Evolutionary conservation across 495 filamentous ascomycete genomes (phyloP).

Genomic region (Tetracladium setigerum): DNA sequence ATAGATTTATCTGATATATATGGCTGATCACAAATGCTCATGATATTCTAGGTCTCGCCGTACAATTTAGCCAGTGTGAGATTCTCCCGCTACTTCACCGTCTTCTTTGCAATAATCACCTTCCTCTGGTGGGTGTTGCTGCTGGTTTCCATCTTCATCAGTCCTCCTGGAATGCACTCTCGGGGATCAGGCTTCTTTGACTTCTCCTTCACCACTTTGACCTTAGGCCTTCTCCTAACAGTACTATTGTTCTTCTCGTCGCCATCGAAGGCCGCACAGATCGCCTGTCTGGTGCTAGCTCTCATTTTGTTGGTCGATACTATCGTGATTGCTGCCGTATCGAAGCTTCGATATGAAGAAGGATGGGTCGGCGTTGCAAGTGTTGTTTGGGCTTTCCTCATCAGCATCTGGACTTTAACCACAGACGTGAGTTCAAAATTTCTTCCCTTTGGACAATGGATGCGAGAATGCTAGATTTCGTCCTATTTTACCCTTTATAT

Average conservation of each 20-base stretch:
- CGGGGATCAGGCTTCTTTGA: constrained; percentile 87
- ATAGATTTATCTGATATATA: neutral
- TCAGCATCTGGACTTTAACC: constrained; percentile 53
- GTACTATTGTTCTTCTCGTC: constrained; percentile 80
- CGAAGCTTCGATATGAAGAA: constrained; percentile 70
- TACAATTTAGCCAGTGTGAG: constrained; percentile 93
- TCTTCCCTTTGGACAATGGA: neutral
- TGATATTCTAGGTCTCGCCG: constrained; percentile 63
- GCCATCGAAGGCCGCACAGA: constrained; percentile 68
- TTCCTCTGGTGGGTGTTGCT: constrained; percentile 90
- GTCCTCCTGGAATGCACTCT: constrained; percentile 73
- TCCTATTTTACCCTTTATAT: constrained; percentile 6
- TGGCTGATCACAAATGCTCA: constrained; percentile 9
- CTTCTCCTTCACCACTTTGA: constrained; percentile 70
- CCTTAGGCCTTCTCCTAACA: constrained; percentile 62
- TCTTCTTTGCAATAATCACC: constrained; percentile 57
- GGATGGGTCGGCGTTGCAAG: constrained; percentile 83
- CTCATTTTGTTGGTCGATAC: constrained; percentile 71
- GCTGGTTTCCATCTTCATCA: constrained; percentile 80
- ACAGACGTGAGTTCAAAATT: constrained; percentile 8
- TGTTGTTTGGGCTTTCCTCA: constrained; percentile 65
- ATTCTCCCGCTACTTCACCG: constrained; percentile 62
- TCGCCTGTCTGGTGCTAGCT: constrained; percentile 57
- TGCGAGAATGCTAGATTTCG: neutral
- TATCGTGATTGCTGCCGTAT: constrained; percentile 67